These are phyloP conservation scores for Helichrysum umbraculigerum DNA, from an alignment of 129 eudicot genomes.

Conservation along the genomic window DNA sequence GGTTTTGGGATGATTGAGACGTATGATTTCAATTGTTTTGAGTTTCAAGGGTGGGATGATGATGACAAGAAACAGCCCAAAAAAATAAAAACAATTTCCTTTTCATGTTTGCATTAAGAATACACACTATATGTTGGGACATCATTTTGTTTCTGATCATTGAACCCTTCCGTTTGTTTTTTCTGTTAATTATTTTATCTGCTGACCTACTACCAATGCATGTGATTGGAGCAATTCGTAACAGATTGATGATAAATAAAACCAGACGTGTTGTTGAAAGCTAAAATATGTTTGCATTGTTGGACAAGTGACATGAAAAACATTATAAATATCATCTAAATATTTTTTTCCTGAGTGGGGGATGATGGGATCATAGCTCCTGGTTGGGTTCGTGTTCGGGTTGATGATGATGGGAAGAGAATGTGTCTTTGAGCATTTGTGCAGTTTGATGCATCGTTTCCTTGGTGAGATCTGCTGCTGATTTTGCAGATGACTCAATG, in stretches of 20 bases:
- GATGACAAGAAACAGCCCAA: neutral
- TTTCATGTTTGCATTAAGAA: neutral
- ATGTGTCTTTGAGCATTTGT: neutral
- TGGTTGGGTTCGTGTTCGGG: neutral
- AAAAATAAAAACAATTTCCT: neutral
- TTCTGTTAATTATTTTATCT: neutral
- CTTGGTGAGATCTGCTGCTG: neutral
- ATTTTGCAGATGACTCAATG: neutral
- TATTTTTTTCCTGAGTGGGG: too few species aligned
- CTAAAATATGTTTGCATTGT: neutral
- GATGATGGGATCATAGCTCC: neutral
- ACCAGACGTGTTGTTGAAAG: neutral
- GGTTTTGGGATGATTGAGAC: constrained; percentile 17
- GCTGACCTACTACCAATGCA: neutral
- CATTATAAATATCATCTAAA: neutral
- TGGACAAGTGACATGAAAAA: neutral
- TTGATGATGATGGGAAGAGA: neutral
- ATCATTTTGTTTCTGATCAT: neutral
- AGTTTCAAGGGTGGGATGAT: constrained; percentile 12
- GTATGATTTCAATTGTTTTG: neutral
- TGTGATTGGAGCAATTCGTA: neutral
- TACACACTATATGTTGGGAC: constrained; percentile 4
- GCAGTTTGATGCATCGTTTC: neutral
- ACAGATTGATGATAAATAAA: neutral
- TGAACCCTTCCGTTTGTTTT: constrained; percentile 4